These are phyloP conservation scores for Akanthomyces uredinophilus DNA, from an alignment of 2,329 filamentous ascomycete genomes.

Conservation along the genomic window DNA sequence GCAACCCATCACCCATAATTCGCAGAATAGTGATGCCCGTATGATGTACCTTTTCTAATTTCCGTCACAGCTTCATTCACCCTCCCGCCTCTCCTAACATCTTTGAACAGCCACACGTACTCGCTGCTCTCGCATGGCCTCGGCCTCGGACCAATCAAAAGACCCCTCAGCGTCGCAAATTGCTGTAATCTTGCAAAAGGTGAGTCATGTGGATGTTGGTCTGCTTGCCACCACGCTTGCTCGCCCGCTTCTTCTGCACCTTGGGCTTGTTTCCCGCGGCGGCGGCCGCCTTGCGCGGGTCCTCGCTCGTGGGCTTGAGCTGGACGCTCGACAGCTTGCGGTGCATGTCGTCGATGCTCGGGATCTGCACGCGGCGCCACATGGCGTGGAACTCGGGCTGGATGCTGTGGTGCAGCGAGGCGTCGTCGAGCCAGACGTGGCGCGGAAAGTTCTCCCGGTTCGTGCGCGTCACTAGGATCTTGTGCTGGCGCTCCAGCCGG, in stretches of 20 bases:
- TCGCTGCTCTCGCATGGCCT: too few species aligned
- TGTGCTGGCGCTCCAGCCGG: conserved; percentile 69
- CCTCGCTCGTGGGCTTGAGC: conserved; percentile 79
- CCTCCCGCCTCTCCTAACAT: not conserved
- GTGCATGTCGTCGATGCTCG: conserved; percentile 69
- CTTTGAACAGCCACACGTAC: not conserved
- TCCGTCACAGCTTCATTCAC: not conserved
- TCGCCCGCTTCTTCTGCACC: conserved; percentile 65
- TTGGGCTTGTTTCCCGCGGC: conserved; percentile 53
- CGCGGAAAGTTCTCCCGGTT: conserved; percentile 87
- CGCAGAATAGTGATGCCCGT: not conserved
- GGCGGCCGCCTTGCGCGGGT: conserved; percentile 49
- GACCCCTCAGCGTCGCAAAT: conserved; percentile 35
- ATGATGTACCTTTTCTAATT: not conserved
- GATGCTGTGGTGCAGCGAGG: conserved; percentile 67
- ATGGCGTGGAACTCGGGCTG: conserved; percentile 78
- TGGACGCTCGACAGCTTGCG: conserved; percentile 71
- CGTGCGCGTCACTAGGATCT: conserved; percentile 78
- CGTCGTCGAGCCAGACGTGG: conserved; percentile 85
- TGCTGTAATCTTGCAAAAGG: conserved; percentile 68
- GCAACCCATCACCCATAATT: not conserved
- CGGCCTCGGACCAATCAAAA: not conserved
- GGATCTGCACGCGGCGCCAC: conserved; percentile 78
- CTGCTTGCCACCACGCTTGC: conserved; percentile 68
- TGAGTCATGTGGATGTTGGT: conserved; percentile 85